Percentiles rank a stretch among this genome's conserved stretches.
Evolutionary conservation across 768 basidiomycete species (phyloP).

Genomic region (Candolleomyces aberdarensis): DNA sequence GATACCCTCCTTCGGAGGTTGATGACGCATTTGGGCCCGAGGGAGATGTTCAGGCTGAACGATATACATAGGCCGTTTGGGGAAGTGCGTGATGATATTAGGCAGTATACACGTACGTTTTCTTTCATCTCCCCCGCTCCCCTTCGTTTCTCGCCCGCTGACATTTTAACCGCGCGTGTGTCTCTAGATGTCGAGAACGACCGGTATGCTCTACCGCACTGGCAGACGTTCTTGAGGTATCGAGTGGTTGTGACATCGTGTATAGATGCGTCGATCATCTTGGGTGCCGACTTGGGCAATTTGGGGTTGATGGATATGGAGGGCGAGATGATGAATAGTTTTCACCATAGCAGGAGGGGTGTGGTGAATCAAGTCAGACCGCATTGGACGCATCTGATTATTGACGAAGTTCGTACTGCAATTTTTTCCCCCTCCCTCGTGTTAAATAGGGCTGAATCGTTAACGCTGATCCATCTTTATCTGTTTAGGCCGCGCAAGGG

Average conservation of each 20-base stretch:
- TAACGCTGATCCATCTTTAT: background rate
- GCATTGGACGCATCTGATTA: slow-evolving; percentile 52
- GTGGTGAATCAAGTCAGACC: slow-evolving; percentile 22
- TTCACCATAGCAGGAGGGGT: slow-evolving; percentile 35
- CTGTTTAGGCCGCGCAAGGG: slow-evolving; percentile 45
- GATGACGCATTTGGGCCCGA: slow-evolving; percentile 31
- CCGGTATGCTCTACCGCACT: slow-evolving; percentile 43
- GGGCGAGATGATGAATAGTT: slow-evolving; percentile 27
- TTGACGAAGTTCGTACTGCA: slow-evolving; percentile 39
- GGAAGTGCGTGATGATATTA: slow-evolving; percentile 42
- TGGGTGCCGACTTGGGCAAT: slow-evolving; percentile 45
- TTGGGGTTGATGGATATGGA: slow-evolving; percentile 36
- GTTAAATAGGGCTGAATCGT: background rate
- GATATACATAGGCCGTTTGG: slow-evolving; percentile 48
- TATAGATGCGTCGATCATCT: slow-evolving; percentile 43
- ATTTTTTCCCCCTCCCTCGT: background rate
- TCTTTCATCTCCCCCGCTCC: too few relatives aligned
- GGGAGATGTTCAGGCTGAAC: slow-evolving; percentile 47
- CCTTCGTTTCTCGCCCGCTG: too few relatives aligned
- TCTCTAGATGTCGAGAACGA: slow-evolving; percentile 42
- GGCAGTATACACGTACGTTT: slow-evolving; percentile 35
- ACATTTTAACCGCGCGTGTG: too few relatives aligned
- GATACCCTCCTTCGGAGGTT: slow-evolving; percentile 45
- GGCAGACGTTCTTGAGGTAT: slow-evolving; percentile 43
- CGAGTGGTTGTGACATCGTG: slow-evolving; percentile 47